Conservation (phyloP, 108 stramenopile genomes). For the Skeletonema grethae region DNA sequence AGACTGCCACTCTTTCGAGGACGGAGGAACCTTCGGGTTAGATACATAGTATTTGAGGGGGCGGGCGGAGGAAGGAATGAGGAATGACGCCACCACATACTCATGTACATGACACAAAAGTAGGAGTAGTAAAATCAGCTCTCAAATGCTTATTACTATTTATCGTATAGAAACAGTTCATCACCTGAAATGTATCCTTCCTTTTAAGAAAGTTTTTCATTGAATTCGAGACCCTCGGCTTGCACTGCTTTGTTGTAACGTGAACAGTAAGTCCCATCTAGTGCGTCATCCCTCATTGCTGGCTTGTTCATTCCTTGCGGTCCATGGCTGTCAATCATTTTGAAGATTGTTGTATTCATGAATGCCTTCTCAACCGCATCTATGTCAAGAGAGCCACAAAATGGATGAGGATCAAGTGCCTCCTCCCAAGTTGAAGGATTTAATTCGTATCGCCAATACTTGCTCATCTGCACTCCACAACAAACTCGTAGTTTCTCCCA, state of each 20-base stretch:
- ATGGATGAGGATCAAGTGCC: not conserved
- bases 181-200: too few species aligned
- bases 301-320: not conserved
- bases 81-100: too few species aligned
- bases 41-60: too few species aligned
- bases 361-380: conserved; percentile 1
- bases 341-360: conserved; percentile 5
- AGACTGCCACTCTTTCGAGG: too few species aligned
- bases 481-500: conserved; percentile 2
- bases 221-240: too few species aligned
- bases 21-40: too few species aligned
- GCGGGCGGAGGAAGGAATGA: too few species aligned
- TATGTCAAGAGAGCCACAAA: conserved; percentile 2
- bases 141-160: too few species aligned
- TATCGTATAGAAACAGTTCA: conserved; percentile 10
- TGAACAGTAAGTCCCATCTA: not conserved
- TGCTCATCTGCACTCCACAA: conserved; percentile 1
- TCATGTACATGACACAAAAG: too few species aligned
- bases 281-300: not conserved
- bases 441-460: conserved; percentile 2
- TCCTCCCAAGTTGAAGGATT: not conserved
- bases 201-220: too few species aligned
- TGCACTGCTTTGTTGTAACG: not conserved
- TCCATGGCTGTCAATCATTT: not conserved
- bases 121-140: too few species aligned